Evolutionary conservation across 192 early-diverging fungal genomes (phyloP), one percentile per base, ranked within the genome.

Genomic region (Paraglomus brasilianum): DNA sequence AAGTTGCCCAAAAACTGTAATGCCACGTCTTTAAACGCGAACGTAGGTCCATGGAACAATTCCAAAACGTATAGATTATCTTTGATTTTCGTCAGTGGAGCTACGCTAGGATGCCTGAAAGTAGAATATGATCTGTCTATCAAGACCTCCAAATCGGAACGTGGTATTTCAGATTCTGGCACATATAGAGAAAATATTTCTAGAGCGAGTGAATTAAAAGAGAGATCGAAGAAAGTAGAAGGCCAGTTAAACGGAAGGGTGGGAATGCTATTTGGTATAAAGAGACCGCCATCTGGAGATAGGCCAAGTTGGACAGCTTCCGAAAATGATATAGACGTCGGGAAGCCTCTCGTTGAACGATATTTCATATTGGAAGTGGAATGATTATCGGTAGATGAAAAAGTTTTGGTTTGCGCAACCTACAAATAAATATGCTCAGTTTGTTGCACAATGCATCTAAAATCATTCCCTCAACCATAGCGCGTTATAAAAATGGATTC

Each of bases 11-110:
- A 79, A 71, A 95, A 91, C 82, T 98, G 96, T 71, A 97, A 81
- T 7, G 95, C 96, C 53, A 97, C 95, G 71, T 98, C 96, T 79
- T 98, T 98, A 85, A 98, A 98, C 8, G 95, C 96, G 81, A 95
- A 96, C 1, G 95, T 98, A 10, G 95, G 95, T 6, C 95, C 96
- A 68, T 96, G 94, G 87, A 94, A 96, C 51, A 98, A 86, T 79
- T 98, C 95, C 65, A 98, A 83, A 19, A 92, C 86, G 61, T 86
- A 87, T n/a, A 86, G 75, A 36, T 82, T 84, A 48, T 82, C 79
- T 61, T 82, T 79, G 46, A 93, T 76, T 72, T 86, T 81, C 57
- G 71, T 75, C 40, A 96, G 69, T 15, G 95, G 95, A 4, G 94
- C 91, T 56, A 95, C 88, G 1, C 90, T 82, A 14, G 85, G 65